Evolutionary conservation across 2,329 filamentous ascomycete genomes (phyloP), one percentile per base, ranked within the genome.

Genomic region (Diplodia corticola): DNA sequence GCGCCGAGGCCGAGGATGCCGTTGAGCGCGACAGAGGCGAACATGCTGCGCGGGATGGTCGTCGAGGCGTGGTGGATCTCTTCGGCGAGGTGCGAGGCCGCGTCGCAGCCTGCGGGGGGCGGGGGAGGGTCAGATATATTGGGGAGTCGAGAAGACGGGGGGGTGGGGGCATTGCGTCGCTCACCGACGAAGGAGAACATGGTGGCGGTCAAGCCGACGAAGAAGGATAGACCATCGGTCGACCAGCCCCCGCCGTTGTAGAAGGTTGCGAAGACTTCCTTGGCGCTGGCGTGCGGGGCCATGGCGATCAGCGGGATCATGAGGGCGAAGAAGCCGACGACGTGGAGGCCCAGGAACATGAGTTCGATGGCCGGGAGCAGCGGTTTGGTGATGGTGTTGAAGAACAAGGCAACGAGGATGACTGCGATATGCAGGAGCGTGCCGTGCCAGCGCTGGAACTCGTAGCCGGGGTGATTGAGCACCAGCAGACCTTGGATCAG

Each of bases 261-360:
- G 68, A 85, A 85, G 1, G 77, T 73, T 3, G 79, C 79, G 66
- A 85, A 83, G 0, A 84, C 80, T 3, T 78, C 76, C 15, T 77
- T 71, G 0, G 80, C 74, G 20, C 77, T 75, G 48, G 79, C 76
- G 9, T 76, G 75, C 0, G 80, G 78, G 0, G 80, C 78, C 64
- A 82, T 74, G 1, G 79, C 75, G 67, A 79, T 76, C 4, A 85
- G 71, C 0, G 81, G 77, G 26, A 85, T 80, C 12, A 86, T 72
- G 64, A 85, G 81, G 0, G 79, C 83, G 66, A 85, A 82, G 70
- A 85, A 82, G 4, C 83, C 84, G 15, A 82, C 71, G n/a, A 85
- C 74, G 66, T 86, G 84, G 4, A 85, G 70, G 28, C 83, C 77
- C 7, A 85, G 73, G 24, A 84, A 77, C 15, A 82, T 69, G 0